Evolutionary conservation across 2,329 filamentous ascomycete species (phyloP).

Genomic region (Trichoderma sp.): DNA sequence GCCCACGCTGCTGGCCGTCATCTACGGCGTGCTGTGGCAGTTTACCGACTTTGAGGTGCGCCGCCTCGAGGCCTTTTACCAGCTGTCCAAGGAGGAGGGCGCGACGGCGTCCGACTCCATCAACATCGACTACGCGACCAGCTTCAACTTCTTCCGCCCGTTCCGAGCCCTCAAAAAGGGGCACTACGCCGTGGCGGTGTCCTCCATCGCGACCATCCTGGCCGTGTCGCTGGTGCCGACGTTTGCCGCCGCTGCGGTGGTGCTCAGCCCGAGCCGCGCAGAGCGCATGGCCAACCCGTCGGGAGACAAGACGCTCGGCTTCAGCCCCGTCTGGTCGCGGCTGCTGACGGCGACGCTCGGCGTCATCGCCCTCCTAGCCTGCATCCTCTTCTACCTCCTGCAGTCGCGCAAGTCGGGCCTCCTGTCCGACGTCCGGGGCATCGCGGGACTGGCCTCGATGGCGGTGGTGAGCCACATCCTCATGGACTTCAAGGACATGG

Average conservation of each 20-base stretch:
- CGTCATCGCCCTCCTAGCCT: constrained; percentile 60
- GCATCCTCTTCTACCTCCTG: constrained; percentile 62
- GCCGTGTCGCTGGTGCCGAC: constrained; percentile 71
- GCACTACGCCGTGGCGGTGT: constrained; percentile 70
- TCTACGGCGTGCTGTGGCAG: constrained; percentile 67
- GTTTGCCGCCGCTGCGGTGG: constrained; percentile 64
- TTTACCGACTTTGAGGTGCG: constrained; percentile 67
- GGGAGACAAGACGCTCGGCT: constrained; percentile 55
- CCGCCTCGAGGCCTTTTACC: constrained; percentile 67
- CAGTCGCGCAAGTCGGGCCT: constrained; percentile 66
- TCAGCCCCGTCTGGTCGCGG: constrained; percentile 63
- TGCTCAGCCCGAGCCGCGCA: constrained; percentile 56
- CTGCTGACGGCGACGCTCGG: constrained; percentile 59
- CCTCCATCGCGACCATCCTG: constrained; percentile 64
- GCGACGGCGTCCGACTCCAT: constrained; percentile 66
- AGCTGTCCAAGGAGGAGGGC: constrained; percentile 62
- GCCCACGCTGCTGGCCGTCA: constrained; percentile 62
- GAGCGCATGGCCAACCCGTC: constrained; percentile 47
- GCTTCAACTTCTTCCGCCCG: constrained; percentile 66
- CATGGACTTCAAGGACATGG: constrained; percentile 72
- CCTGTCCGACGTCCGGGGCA: constrained; percentile 68
- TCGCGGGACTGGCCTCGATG: constrained; percentile 75
- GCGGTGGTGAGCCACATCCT: constrained; percentile 72
- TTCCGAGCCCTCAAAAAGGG: constrained; percentile 62
- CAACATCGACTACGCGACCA: constrained; percentile 74